Conservation (phyloP, 495 filamentous ascomycete genomes). For the Tuber umbilicatum region DNA sequence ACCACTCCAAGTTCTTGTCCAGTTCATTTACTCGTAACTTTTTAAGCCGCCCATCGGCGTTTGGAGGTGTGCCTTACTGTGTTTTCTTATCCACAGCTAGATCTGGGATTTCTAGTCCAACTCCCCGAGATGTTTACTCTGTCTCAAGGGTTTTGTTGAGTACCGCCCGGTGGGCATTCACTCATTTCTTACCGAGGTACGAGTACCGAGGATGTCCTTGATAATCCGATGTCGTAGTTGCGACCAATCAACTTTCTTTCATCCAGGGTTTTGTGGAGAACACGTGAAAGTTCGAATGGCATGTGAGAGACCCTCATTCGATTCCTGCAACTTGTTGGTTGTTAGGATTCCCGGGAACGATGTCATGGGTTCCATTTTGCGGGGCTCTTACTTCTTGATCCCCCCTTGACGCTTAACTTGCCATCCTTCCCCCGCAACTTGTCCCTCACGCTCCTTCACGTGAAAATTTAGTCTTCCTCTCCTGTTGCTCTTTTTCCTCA, state of each 20-base stretch:
- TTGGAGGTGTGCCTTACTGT: not conserved
- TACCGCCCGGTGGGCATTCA: not conserved
- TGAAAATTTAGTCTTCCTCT: constrained; percentile 8
- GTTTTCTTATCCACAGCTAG: not conserved
- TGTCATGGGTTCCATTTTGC: not conserved
- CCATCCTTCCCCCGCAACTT: not conserved
- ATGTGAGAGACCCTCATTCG: not conserved
- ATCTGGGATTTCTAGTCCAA: not conserved
- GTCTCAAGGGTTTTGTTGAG: not conserved
- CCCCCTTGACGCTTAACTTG: not conserved
- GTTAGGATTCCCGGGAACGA: not conserved
- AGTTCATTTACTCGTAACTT: not conserved
- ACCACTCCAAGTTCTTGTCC: not conserved
- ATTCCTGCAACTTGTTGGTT: not conserved
- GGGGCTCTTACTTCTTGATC: not conserved
- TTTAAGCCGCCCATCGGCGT: not conserved
- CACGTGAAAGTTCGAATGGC: not conserved
- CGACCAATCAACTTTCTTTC: not conserved
- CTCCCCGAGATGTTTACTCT: not conserved
- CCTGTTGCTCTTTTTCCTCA: constrained; percentile 15
- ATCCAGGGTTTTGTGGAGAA: not conserved
- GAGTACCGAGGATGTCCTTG: not conserved
- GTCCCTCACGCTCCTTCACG: not conserved
- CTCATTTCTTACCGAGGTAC: not conserved
- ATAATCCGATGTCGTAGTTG: not conserved